phyloP scores from a whole-genome alignment of 495 filamentous ascomycete species.

The Tuber calosporum region DNA sequence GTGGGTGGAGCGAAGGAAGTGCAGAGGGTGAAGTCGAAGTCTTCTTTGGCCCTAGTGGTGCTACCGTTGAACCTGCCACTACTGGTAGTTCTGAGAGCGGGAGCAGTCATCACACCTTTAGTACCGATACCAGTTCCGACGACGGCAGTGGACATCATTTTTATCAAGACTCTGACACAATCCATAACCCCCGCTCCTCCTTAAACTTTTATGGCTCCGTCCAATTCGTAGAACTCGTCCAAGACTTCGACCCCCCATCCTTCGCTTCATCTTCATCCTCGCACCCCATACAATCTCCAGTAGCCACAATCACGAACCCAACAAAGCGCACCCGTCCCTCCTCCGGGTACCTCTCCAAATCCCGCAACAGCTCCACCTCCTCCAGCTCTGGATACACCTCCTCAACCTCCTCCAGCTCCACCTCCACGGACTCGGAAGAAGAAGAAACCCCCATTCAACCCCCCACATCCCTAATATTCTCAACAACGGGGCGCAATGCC shows the following conservation, averaged over 20 bases:
- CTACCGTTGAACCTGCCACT: conserved; percentile 7
- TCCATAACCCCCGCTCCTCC: neutral
- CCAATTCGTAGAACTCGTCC: conserved; percentile 14
- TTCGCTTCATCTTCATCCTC: neutral
- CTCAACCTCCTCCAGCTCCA: neutral
- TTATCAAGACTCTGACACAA: conserved; percentile 5
- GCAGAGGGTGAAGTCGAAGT: conserved; percentile 16
- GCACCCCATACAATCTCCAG: neutral
- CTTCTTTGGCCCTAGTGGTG: conserved; percentile 9
- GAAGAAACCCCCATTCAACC: conserved; percentile 15
- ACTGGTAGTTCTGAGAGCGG: conserved; percentile 10
- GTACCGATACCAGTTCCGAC: conserved; percentile 24
- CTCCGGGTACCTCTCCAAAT: conserved; percentile 19
- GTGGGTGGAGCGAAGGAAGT: conserved; percentile 10
- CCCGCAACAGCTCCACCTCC: neutral
- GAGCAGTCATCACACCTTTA: conserved; percentile 1
- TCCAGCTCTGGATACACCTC: conserved; percentile 7
- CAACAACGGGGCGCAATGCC: conserved; percentile 48
- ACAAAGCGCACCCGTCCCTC: neutral
- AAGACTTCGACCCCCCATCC: conserved; percentile 14
- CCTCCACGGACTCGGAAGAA: conserved; percentile 10
- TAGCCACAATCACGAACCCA: neutral
- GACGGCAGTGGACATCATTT: conserved; percentile 7
- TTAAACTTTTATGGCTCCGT: conserved; percentile 16
- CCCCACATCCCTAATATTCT: conserved; percentile 49